These are phyloP conservation scores for Cyclospora cayetanensis DNA, from an alignment of 169 alveolate genomes.

Conservation along the genomic window DNA sequence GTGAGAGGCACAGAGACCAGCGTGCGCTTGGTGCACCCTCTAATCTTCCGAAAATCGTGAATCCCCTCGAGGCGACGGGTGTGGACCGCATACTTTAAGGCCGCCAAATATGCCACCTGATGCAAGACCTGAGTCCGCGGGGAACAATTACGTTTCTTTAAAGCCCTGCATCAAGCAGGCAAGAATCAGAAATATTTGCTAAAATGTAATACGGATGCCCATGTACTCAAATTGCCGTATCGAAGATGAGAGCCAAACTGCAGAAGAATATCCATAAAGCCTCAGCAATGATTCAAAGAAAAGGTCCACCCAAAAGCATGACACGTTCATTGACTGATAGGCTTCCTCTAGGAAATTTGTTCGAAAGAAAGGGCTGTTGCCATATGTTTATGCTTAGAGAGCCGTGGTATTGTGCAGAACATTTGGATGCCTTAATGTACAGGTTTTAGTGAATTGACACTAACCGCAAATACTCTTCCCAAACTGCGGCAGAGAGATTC, in stretches of 20 bases:
- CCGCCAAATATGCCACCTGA: slow-evolving; percentile 80
- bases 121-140: slow-evolving; percentile 80
- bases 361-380: no score
- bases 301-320: background rate
- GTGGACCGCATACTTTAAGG: slow-evolving; percentile 78
- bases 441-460: no score
- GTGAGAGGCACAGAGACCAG: slow-evolving; percentile 60
- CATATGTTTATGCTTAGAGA: no score
- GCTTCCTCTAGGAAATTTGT: background rate
- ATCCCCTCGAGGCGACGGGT: slow-evolving; percentile 74
- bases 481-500: slow-evolving; percentile 21
- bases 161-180: slow-evolving; percentile 64
- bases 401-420: no score
- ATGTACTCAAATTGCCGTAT: no score
- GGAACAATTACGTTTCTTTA: slow-evolving; percentile 75
- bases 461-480: slow-evolving; percentile 48
- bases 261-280: background rate
- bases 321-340: background rate
- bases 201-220: no score
- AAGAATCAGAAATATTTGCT: background rate
- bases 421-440: background rate
- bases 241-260: background rate
- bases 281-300: background rate
- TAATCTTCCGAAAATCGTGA: slow-evolving; percentile 77
- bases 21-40: slow-evolving; percentile 78